Evolutionary conservation across 2,329 filamentous ascomycete species (phyloP), one percentile per base, ranked within the genome.

Genomic region (Talaromyces piceae): DNA sequence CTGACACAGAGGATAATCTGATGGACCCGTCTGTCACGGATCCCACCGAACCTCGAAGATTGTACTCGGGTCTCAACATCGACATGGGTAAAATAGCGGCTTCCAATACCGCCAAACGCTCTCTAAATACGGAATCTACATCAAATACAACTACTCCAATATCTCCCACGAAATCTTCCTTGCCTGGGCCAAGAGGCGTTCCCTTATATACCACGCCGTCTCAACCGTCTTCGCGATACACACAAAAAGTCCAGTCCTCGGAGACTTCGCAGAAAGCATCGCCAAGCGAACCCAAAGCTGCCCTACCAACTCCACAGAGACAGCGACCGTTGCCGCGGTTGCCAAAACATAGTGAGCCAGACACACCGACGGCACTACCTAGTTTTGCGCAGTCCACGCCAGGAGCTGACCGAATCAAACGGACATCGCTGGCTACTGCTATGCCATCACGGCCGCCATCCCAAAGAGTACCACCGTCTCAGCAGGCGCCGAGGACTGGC

Each of bases 91-190:
- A 30, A 13, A 41, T 48, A 20, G 26, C 39, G 7, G 43, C 33
- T 41, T 9, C 31, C 18, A 39, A 37, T 18, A 27, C 27, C 25
- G 26, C 28, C 26, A 52, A 41, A 12, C 46, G 41, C 8, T 53
- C 51, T 45, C 28, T 49, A 11, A 44, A 45, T 5, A 33, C 41
- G 8, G 39, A 43, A 8, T 13, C 50, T 20, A 27, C 37, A 41
- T 41, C 28, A 33, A 41, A 33, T 18, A 41, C 43, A 31, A 30
- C 39, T 27, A 16, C 20, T 11, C 48, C 33, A 3, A 49, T 49
- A 13, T 47, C 46, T 13, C 51, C 51, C 26, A 43, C 41, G 5
- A 53, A 53, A 25, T 41, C 48, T 26, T 53, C 51, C 18, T 45
- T 49, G n/a, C 45, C 46, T 11, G 47, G 31, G 25, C 7, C 47